These are phyloP conservation scores for Pleoardoris graminearum DNA, from an alignment of 2,329 filamentous ascomycete species.

Conservation along the genomic window DNA sequence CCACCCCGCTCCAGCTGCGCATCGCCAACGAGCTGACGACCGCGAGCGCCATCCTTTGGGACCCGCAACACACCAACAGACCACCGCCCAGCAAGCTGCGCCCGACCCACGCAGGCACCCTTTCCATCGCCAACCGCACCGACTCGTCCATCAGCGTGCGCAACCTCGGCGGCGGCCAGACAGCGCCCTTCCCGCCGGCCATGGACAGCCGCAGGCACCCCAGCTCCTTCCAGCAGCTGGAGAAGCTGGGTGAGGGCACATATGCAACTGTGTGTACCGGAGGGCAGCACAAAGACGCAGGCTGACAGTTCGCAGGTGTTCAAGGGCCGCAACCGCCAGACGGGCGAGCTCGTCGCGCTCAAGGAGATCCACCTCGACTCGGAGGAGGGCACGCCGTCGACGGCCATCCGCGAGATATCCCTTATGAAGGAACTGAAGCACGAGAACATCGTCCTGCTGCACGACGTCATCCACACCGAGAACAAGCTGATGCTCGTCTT, in stretches of 20 bases:
- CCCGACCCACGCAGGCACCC: slow-evolving; percentile 55
- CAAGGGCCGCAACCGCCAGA: slow-evolving; percentile 96
- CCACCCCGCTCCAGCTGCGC: slow-evolving; percentile 42
- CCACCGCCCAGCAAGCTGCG: slow-evolving; percentile 51
- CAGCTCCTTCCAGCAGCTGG: slow-evolving; percentile 97
- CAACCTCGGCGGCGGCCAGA: slow-evolving; percentile 51
- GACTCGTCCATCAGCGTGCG: slow-evolving; percentile 57
- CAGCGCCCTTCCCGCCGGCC: slow-evolving; percentile 31
- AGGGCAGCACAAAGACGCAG: neutral
- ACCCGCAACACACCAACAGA: slow-evolving; percentile 52
- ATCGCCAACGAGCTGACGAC: slow-evolving; percentile 54
- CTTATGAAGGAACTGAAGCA: slow-evolving; percentile 99
- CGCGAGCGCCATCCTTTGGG: slow-evolving; percentile 55
- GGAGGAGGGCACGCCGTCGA: slow-evolving; percentile 96
- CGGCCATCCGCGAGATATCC: slow-evolving; percentile 96
- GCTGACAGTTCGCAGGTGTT: slow-evolving; percentile 71
- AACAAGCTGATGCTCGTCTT: slow-evolving; percentile 99
- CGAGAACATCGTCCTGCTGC: slow-evolving; percentile 94
- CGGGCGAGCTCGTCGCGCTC: slow-evolving; percentile 91
- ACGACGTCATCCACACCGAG: slow-evolving; percentile 99
- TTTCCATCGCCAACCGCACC: slow-evolving; percentile 51
- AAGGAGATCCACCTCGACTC: slow-evolving; percentile 99
- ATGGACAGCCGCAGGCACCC: slow-evolving; percentile 95
- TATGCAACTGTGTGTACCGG: slow-evolving; percentile 83
- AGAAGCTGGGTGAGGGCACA: slow-evolving; percentile 96